Evolutionary conservation across 2,329 filamentous ascomycete species (phyloP).

Genomic region (Cercospora sojina): DNA sequence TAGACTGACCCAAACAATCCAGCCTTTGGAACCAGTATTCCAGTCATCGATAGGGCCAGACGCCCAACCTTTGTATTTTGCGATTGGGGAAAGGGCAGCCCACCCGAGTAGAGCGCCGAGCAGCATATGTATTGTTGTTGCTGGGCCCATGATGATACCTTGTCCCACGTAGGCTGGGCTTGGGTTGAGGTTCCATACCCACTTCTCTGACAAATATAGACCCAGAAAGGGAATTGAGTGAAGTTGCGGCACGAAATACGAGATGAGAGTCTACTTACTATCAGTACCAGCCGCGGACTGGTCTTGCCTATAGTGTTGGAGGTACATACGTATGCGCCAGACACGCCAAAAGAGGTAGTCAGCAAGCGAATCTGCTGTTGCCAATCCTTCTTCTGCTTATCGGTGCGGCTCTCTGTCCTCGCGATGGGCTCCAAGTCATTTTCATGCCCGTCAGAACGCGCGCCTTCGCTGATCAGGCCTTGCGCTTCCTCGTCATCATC

Average conservation of each 20-base stretch:
- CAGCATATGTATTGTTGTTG: slow-evolving; percentile 94
- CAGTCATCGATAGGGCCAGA: slow-evolving; percentile 83
- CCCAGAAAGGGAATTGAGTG: slow-evolving; percentile 88
- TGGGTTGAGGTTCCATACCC: slow-evolving; percentile 95
- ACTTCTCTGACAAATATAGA: slow-evolving; percentile 66
- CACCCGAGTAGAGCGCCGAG: slow-evolving; percentile 86
- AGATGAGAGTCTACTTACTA: slow-evolving; percentile 66
- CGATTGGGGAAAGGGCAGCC: slow-evolving; percentile 84
- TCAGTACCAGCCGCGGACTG: slow-evolving; percentile 18
- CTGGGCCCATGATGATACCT: slow-evolving; percentile 96
- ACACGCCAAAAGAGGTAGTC: slow-evolving; percentile 59
- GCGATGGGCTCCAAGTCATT: slow-evolving; percentile 29
- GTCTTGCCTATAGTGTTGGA: not conserved
- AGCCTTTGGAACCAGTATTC: slow-evolving; percentile 91
- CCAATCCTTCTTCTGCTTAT: slow-evolving; percentile 52
- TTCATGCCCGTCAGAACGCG: slow-evolving; percentile 13
- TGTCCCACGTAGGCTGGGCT: slow-evolving; percentile 97
- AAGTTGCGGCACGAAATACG: slow-evolving; percentile 85
- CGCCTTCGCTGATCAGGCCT: slow-evolving; percentile 35
- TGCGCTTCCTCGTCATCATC: slow-evolving; percentile 38
- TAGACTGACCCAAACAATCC: slow-evolving; percentile 96
- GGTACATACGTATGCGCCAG: slow-evolving; percentile 51
- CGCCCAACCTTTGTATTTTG: slow-evolving; percentile 84
- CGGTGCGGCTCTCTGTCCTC: slow-evolving; percentile 19
- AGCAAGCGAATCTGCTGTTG: slow-evolving; percentile 61